A percentile compares a stretch with the other conserved stretches of the same genome.
phyloP scores from a whole-genome alignment of 78 protist genomes.

The Tieghemostelium lacteum region DNA sequence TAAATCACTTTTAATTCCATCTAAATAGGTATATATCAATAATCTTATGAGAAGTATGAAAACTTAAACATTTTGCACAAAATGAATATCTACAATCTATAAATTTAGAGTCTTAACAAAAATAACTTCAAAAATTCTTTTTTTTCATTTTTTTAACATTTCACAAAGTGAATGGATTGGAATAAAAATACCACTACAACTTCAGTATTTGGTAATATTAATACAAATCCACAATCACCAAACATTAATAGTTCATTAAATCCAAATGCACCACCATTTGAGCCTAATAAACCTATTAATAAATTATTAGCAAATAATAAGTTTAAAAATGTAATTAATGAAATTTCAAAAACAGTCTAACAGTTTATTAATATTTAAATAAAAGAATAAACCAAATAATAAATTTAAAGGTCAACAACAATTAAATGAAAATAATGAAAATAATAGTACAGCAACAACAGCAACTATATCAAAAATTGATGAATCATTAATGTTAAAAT shows the following conservation, averaged over 20 bases:
- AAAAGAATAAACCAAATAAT: not conserved
- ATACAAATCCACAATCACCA: not conserved
- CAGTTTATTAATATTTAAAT: slow-evolving; percentile 9
- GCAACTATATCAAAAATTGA: not conserved
- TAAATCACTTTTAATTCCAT: too few species aligned
- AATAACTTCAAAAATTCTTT: not conserved
- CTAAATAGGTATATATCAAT: not conserved
- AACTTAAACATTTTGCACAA: not conserved
- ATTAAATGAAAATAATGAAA: not conserved
- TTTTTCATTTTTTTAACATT: not conserved
- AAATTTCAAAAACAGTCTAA: slow-evolving; percentile 22
- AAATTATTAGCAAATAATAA: not conserved
- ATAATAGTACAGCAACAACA: not conserved
- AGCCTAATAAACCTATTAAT: slow-evolving; percentile 3
- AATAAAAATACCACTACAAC: not conserved
- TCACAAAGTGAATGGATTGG: too few species aligned
- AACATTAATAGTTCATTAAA: slow-evolving; percentile 4
- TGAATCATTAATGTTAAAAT: slow-evolving; percentile 19
- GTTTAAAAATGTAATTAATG: slow-evolving; percentile 32
- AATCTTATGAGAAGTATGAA: not conserved
- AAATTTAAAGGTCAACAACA: not conserved
- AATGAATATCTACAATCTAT: not conserved
- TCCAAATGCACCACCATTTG: slow-evolving; percentile 43
- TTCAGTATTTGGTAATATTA: not conserved
- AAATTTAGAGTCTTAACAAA: not conserved